Percentiles rank a stretch among this genome's conserved stretches.
Conservation (phyloP, 495 filamentous ascomycete genomes). For the Penicillium ochrochloron region DNA sequence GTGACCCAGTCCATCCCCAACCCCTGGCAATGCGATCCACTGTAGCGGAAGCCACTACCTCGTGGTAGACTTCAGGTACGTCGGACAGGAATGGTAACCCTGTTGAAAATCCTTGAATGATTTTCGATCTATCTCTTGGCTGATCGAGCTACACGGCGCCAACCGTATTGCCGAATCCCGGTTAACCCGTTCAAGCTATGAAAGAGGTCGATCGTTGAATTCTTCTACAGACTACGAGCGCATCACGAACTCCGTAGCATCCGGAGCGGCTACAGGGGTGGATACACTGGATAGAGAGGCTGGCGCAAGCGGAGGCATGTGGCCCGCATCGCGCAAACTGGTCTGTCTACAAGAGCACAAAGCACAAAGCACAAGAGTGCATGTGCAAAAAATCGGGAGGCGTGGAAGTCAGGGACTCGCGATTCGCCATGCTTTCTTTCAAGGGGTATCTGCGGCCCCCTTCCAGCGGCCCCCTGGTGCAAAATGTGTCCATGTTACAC, state of each 20-base stretch:
- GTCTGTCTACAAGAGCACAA: background rate
- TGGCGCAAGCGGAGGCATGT: background rate
- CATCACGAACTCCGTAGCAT: background rate
- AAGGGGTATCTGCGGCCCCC: background rate
- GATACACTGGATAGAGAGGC: background rate
- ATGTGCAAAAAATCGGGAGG: background rate
- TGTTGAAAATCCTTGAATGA: slow-evolving; percentile 1
- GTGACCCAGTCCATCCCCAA: background rate
- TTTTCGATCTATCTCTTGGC: slow-evolving; percentile 15
- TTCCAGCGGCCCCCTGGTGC: background rate
- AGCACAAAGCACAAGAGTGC: background rate
- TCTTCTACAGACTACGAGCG: background rate
- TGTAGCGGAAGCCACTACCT: slow-evolving; percentile 24
- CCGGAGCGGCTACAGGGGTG: background rate
- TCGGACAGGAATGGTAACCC: slow-evolving; percentile 1
- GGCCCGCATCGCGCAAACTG: background rate
- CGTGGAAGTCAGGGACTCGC: background rate
- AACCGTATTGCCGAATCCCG: background rate
- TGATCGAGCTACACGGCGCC: background rate
- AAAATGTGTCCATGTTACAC: background rate
- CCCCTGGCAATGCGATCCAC: slow-evolving; percentile 7
- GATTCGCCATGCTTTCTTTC: background rate
- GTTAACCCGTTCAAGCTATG: background rate
- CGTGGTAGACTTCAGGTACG: slow-evolving; percentile 17
- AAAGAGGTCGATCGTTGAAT: background rate